Conservation (phyloP, 2,329 filamentous ascomycete species). For the Epichloe scottii region DNA sequence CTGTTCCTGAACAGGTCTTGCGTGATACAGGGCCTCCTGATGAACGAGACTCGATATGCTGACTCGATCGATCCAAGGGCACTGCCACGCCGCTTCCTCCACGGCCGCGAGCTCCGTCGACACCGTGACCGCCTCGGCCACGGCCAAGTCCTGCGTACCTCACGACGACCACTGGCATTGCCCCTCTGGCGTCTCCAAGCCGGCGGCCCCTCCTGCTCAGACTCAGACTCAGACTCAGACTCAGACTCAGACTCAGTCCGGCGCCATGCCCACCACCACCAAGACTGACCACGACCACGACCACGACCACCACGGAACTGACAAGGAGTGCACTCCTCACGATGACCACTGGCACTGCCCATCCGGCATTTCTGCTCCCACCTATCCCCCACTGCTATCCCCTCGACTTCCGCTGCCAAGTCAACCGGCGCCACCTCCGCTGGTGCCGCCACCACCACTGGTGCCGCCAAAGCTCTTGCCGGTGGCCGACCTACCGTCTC, state of each 20-base stretch:
- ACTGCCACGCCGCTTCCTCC: conserved; percentile 7
- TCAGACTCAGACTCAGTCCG: conserved; percentile 1
- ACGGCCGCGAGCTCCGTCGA: not conserved
- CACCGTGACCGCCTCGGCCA: conserved; percentile 1
- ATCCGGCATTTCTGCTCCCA: conserved; percentile 8
- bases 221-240: conserved; percentile 3
- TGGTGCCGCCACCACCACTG: not conserved
- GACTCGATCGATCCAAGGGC: conserved; percentile 3
- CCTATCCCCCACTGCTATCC: conserved; percentile 1
- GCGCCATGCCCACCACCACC: not conserved
- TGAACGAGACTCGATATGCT: not conserved
- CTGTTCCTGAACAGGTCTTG: not conserved
- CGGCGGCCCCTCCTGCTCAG: conserved; percentile 7
- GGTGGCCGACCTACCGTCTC: conserved; percentile 1
- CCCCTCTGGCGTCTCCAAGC: conserved; percentile 5
- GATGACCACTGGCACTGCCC: conserved; percentile 10
- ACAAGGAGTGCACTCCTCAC: conserved; percentile 7
- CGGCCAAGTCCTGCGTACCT: conserved; percentile 3
- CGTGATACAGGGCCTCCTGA: too few species aligned
- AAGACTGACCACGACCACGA: not conserved
- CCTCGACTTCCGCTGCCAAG: not conserved
- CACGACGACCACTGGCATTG: conserved; percentile 10
- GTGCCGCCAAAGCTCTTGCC: not conserved
- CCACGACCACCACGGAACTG: conserved; percentile 1
- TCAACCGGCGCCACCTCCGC: not conserved